Base-by-base conservation (phyloP, 2,329 filamentous ascomycete genomes). In the Stenocarpella maydis region DNA sequence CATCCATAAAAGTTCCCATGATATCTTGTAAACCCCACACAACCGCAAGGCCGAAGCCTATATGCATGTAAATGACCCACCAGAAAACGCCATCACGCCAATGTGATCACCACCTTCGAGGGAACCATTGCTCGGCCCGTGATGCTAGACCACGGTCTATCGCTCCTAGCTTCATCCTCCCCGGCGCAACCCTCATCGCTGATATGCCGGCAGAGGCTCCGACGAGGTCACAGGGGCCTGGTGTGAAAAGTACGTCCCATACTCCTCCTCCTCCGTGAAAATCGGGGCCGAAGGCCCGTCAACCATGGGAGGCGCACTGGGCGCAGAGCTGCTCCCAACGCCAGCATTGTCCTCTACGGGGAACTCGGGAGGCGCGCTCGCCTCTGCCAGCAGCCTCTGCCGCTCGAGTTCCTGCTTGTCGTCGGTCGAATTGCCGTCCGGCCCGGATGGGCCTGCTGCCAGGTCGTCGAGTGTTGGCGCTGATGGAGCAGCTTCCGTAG, bases 341-440 rank as follows among this genome's bases (percentile, higher is more conserved):
- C 76, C 77, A 37, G 78, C 74, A 24, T 84, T 82, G 70, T 82
- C 83, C 72, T 89, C 87, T 6, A 85, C 83, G 0, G 86, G 86
- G 53, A 88, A 86, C 14, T 86, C 83, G 4, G 85, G 86, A 5
- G 91, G 91, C 10, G 88, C 87, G 77, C 90, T 92, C 9, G 87
- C 88, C 74, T 91, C 86, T 64, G 84, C 82, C 70, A 92, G 82
- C n/a, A 93, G 78, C 45, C 90, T 83, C 68, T 82, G 86, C 24
- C 90, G 84, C 77, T 95, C 92, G 8, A 94, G 82, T 77, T 97
- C 93, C 74, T 91, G 89, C 78, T 97, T 96, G 78, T 97, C 95
- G 67, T 96, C 92, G 17, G 80, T 82, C 3, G 81, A 71, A 26
- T 77, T 72, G 72, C 78, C 73, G 24, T 60, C 54, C 8, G 49